A percentile compares a stretch with the other conserved stretches of the same genome.
Conservation (phyloP, 2,329 filamentous ascomycete species). For the Trichoderma oligosporum region DNA sequence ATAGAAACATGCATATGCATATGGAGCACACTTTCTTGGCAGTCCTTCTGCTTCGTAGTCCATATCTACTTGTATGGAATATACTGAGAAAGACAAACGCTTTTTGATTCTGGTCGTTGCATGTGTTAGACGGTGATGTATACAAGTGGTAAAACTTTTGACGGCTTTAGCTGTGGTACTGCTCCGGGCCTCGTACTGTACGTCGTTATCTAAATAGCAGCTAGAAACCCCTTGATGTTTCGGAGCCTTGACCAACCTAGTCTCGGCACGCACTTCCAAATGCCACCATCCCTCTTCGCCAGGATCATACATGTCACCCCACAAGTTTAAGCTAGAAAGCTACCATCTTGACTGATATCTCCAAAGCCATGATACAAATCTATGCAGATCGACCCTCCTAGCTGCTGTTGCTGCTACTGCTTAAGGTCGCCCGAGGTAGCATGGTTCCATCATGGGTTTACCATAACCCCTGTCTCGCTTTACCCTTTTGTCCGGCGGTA, state of each 20-base stretch:
- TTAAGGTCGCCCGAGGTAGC: not conserved
- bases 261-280: slow-evolving; percentile 9
- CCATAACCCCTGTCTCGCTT: not conserved
- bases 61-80: not conserved
- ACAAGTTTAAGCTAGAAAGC: not conserved
- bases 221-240: slow-evolving; percentile 13
- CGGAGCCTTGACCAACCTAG: slow-evolving; percentile 1
- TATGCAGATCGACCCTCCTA: not conserved
- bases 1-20: not conserved
- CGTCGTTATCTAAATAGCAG: not conserved
- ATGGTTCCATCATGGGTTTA: slow-evolving; percentile 1
- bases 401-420: not conserved
- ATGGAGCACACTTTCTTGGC: not conserved
- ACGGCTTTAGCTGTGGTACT: not conserved
- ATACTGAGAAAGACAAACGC: no score
- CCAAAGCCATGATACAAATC: not conserved
- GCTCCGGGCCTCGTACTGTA: not conserved
- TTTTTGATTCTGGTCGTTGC: not conserved
- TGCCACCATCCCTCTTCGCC: slow-evolving; percentile 10
- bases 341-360: not conserved
- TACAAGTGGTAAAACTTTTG: not conserved
- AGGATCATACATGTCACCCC: not conserved
- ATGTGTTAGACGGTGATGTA: not conserved
- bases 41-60: not conserved
- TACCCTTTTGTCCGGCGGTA: not conserved